phyloP scores from a whole-genome alignment of 1,284 basidiomycete species.

The Acaromyces ingoldii region DNA sequence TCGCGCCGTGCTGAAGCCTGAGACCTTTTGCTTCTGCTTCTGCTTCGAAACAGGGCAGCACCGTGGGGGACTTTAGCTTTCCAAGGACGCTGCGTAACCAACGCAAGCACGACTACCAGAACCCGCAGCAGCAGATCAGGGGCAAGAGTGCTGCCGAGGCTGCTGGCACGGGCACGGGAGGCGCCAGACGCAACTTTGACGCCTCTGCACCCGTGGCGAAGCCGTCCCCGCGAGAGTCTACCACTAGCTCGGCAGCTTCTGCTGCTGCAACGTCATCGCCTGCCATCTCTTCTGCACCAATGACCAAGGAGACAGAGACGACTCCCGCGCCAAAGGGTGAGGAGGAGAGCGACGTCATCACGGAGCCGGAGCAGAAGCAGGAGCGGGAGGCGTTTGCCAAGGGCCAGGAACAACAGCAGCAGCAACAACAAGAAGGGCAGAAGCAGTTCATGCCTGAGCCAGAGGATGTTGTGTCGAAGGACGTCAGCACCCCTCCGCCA shows the following conservation, averaged over 20 bases:
- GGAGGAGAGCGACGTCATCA: not conserved
- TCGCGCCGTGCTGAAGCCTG: too few species aligned
- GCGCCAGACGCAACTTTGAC: slow-evolving; percentile 34
- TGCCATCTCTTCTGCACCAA: too few species aligned
- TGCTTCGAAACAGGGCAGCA: slow-evolving; percentile 13
- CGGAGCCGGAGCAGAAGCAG: not conserved
- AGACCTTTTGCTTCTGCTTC: not conserved
- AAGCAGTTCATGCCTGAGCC: too few species aligned
- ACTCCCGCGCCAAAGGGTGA: not conserved
- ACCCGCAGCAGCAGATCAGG: slow-evolving; percentile 33
- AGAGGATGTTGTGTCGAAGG: too few species aligned
- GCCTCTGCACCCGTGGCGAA: not conserved
- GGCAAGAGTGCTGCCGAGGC: slow-evolving; percentile 32
- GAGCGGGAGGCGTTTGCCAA: too few species aligned
- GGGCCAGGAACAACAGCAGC: too few species aligned
- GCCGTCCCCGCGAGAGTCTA: not conserved
- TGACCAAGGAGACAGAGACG: not conserved
- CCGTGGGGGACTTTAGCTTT: slow-evolving; percentile 31
- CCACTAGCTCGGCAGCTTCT: not conserved
- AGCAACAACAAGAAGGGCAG: too few species aligned
- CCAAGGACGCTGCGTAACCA: slow-evolving; percentile 36
- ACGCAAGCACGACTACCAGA: slow-evolving; percentile 46
- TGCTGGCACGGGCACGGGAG: slow-evolving; percentile 37
- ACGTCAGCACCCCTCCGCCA: slow-evolving; percentile 10
- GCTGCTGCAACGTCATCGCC: too few species aligned